These are phyloP conservation scores for Aspergillus heteromorphus DNA, from an alignment of 495 filamentous ascomycete species.

Conservation along the genomic window DNA sequence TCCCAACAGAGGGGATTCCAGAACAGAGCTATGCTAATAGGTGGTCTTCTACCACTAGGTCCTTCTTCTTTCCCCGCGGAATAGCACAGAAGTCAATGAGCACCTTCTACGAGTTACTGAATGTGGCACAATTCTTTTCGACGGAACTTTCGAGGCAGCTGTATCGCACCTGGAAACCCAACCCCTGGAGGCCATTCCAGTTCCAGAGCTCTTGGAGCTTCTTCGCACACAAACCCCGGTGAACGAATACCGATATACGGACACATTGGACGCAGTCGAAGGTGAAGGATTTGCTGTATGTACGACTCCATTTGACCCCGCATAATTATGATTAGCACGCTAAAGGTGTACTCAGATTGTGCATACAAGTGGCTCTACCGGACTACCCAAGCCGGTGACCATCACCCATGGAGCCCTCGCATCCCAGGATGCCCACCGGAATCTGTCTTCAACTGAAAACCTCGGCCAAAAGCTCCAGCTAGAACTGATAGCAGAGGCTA, in stretches of 20 bases:
- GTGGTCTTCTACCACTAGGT: neutral
- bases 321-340: too few species aligned
- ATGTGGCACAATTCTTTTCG: slow-evolving; percentile 1
- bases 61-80: slow-evolving; percentile 7
- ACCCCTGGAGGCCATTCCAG: neutral
- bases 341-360: slow-evolving; percentile 5
- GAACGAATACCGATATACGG: slow-evolving; percentile 2
- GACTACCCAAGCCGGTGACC: slow-evolving; percentile 33
- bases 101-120: slow-evolving; percentile 3
- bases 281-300: neutral
- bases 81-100: slow-evolving; percentile 3
- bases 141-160: neutral
- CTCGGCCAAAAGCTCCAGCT: neutral
- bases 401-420: slow-evolving; percentile 5
- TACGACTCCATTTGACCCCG: neutral
- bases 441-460: neutral
- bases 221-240: neutral
- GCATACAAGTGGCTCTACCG: slow-evolving; percentile 40
- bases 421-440: neutral
- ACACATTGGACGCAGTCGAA: neutral
- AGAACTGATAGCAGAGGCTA: neutral
- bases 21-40: neutral
- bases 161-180: neutral
- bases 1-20: neutral
- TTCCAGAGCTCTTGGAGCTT: slow-evolving; percentile 2